A percentile compares a stretch with the other conserved stretches of the same genome.
These are phyloP conservation scores for Thuidium tamariscinum DNA, from an alignment of 225 moss, liverwort and hornwort genomes.

Conservation along the genomic window DNA sequence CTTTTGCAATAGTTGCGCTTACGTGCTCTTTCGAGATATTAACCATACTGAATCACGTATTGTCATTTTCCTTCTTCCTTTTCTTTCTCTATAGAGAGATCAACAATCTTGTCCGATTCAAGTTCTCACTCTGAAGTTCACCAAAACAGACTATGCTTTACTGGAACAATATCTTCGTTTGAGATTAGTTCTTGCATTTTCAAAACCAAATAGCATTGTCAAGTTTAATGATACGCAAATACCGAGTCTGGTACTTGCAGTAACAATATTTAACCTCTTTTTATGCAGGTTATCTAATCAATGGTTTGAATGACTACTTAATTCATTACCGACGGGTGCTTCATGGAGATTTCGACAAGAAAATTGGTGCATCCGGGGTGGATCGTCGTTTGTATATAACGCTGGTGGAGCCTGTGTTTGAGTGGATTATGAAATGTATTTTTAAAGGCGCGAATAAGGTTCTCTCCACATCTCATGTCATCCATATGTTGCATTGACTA, in stretches of 20 bases:
- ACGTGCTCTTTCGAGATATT: neutral
- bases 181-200: neutral
- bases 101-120: neutral
- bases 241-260: neutral
- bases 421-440: conserved; percentile 84
- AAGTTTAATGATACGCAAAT: neutral
- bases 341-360: conserved; percentile 59
- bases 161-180: neutral
- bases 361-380: conserved; percentile 49
- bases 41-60: neutral
- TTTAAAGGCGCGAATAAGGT: conserved; percentile 88
- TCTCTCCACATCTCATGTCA: neutral
- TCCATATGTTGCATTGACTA: neutral
- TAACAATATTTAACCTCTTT: neutral
- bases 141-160: neutral
- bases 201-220: neutral
- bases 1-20: neutral
- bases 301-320: conserved; percentile 73
- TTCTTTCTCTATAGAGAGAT: neutral
- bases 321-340: conserved; percentile 72
- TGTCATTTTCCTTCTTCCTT: neutral
- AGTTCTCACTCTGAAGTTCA: neutral
- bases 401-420: conserved; percentile 83
- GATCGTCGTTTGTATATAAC: conserved; percentile 67
- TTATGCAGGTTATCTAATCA: conserved; percentile 59